phyloP scores from a whole-genome alignment of 1,284 basidiomycete genomes.

The Ustilago xerochloae region DNA sequence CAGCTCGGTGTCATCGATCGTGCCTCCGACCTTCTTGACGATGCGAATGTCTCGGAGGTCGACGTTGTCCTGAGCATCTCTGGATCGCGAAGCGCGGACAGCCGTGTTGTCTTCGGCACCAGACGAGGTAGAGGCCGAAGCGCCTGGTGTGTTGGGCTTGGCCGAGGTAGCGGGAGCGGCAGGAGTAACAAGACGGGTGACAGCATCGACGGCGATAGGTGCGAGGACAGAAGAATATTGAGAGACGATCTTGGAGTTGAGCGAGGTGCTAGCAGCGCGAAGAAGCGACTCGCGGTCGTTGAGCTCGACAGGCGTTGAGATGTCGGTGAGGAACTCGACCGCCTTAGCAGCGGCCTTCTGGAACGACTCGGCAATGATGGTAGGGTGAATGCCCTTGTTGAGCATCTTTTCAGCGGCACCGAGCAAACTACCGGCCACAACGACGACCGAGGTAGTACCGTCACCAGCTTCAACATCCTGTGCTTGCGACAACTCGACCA shows the following conservation, averaged over 20 bases:
- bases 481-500: slow-evolving; percentile 93
- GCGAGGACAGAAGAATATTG: slow-evolving; percentile 98
- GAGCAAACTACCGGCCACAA: slow-evolving; percentile 91
- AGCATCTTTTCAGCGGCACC: slow-evolving; percentile 97
- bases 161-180: slow-evolving; percentile 15
- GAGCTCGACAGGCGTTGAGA: slow-evolving; percentile 91
- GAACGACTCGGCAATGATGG: slow-evolving; percentile 96
- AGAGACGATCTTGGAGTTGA: slow-evolving; percentile 99
- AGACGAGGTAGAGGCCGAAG: slow-evolving; percentile 85
- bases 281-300: slow-evolving; percentile 87
- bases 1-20: slow-evolving; percentile 98
- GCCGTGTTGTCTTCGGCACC: slow-evolving; percentile 64
- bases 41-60: slow-evolving; percentile 95
- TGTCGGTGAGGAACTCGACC: slow-evolving; percentile 92
- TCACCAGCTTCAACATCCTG: slow-evolving; percentile 99
- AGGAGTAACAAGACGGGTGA: slow-evolving; percentile 69
- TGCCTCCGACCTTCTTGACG: slow-evolving; percentile 98
- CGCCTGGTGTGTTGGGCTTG: slow-evolving; percentile 13
- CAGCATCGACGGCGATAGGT: slow-evolving; percentile 96
- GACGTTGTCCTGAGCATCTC: slow-evolving; percentile 71
- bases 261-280: slow-evolving; percentile 90
- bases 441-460: slow-evolving; percentile 98
- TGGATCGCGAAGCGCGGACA: slow-evolving; percentile 19
- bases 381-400: slow-evolving; percentile 93
- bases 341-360: slow-evolving; percentile 90